Evolutionary conservation across 2,329 filamentous ascomycete species (phyloP).

Genomic region (Monosporascus ibericus): DNA sequence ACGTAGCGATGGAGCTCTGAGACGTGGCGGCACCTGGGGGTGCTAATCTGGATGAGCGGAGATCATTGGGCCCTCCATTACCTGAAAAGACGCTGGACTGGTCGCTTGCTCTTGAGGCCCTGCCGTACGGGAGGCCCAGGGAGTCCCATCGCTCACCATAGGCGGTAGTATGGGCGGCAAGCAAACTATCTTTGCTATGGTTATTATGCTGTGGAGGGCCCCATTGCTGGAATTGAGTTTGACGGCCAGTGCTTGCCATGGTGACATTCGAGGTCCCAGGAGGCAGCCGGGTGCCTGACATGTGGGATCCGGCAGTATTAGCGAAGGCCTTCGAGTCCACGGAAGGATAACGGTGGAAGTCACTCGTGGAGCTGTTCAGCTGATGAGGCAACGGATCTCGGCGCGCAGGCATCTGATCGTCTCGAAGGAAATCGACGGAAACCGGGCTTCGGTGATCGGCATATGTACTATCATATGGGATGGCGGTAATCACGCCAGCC

Average conservation of each 20-base stretch:
- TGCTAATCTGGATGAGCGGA: conserved; percentile 44
- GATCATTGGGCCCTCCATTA: conserved; percentile 41
- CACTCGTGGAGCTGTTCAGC: conserved; percentile 67
- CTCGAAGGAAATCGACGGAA: conserved; percentile 64
- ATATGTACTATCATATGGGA: conserved; percentile 72
- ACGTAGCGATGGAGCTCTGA: conserved; percentile 46
- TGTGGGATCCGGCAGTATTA: conserved; percentile 47
- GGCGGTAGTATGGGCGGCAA: conserved; percentile 38
- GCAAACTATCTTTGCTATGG: conserved; percentile 48
- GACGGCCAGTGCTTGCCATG: conserved; percentile 65
- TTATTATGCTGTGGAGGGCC: conserved; percentile 34
- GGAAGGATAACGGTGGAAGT: conserved; percentile 86
- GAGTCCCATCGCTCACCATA: conserved; percentile 60
- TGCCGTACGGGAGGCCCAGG: conserved; percentile 16
- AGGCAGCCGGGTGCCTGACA: conserved; percentile 55
- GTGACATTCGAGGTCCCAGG: conserved; percentile 56
- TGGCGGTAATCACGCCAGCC: conserved; percentile 78
- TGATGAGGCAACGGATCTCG: conserved; percentile 78
- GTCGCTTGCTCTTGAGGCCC: conserved; percentile 33
- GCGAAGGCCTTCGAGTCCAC: conserved; percentile 51
- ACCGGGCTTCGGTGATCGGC: conserved; percentile 64
- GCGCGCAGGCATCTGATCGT: conserved; percentile 56
- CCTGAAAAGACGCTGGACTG: conserved; percentile 52
- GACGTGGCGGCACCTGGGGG: conserved; percentile 50
- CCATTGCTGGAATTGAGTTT: conserved; percentile 75